A percentile compares a stretch with the other conserved stretches of the same genome.
These are phyloP conservation scores for Plasmodium vinckei DNA, from an alignment of 169 alveolate species.

Conservation along the genomic window DNA sequence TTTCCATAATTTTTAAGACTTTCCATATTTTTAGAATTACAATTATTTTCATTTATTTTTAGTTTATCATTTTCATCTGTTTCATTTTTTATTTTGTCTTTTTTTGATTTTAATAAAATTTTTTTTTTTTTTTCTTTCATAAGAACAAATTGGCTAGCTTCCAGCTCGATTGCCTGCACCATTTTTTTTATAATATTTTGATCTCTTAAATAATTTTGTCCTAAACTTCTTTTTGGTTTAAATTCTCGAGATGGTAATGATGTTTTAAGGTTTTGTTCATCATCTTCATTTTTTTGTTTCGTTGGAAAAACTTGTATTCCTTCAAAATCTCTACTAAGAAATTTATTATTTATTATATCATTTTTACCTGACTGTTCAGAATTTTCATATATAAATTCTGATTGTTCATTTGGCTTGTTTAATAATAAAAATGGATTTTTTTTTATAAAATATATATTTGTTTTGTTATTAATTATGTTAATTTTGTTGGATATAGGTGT, in stretches of 20 bases:
- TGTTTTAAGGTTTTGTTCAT: constrained; percentile 13
- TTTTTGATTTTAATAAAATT: neutral
- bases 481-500: too few species aligned
- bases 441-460: too few species aligned
- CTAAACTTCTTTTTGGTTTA: constrained; percentile 89
- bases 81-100: neutral
- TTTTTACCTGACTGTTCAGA: neutral
- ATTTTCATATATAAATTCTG: neutral
- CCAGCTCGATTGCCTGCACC: constrained; percentile 42
- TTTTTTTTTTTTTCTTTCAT: neutral
- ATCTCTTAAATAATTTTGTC: constrained; percentile 89
- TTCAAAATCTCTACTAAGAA: constrained; percentile 27
- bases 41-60: neutral
- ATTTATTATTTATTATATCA: constrained; percentile 1
- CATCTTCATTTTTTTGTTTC: constrained; percentile 5
- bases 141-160: neutral
- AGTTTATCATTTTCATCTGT: neutral
- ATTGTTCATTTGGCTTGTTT: too few species aligned
- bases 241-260: constrained; percentile 58
- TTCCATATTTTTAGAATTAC: neutral
- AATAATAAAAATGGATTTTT: too few species aligned
- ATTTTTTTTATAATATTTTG: constrained; percentile 76
- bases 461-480: too few species aligned
- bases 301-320: constrained; percentile 58
- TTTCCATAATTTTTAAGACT: constrained; percentile 69